Percentiles rank a stretch among this genome's conserved stretches.
Evolutionary conservation across 1,284 basidiomycete species (phyloP).

Genomic region (Rhodotorula sp.): DNA sequence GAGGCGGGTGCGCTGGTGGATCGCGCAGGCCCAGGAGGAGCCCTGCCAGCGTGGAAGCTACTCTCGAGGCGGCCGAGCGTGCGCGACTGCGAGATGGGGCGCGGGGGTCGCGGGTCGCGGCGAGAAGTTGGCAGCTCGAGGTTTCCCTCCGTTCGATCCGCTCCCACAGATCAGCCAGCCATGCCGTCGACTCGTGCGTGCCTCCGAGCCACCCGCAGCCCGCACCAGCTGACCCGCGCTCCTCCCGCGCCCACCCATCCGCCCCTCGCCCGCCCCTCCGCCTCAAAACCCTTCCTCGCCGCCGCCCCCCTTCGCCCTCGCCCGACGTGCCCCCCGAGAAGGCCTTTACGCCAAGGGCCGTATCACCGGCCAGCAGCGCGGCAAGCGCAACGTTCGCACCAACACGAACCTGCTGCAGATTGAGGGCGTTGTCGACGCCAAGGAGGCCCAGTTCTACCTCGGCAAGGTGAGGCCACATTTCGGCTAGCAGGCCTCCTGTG

Average conservation of each 20-base stretch:
- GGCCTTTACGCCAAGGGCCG: slow-evolving; percentile 90
- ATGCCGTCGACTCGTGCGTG: slow-evolving; percentile 35
- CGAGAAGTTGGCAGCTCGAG: background rate
- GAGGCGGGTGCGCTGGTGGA: too few relatives aligned
- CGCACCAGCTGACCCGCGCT: background rate
- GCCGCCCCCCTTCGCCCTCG: background rate
- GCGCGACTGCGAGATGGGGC: background rate
- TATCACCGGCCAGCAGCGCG: slow-evolving; percentile 96
- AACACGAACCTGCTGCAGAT: slow-evolving; percentile 96
- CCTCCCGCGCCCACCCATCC: background rate
- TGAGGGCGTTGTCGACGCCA: slow-evolving; percentile 90
- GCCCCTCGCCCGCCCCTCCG: background rate
- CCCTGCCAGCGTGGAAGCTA: too few relatives aligned
- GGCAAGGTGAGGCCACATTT: slow-evolving; percentile 74
- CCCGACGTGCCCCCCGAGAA: background rate
- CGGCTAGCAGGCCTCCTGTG: too few relatives aligned
- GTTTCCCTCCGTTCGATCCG: background rate
- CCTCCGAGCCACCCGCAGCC: background rate
- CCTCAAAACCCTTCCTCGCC: background rate
- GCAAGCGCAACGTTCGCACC: slow-evolving; percentile 92
- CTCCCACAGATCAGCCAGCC: slow-evolving; percentile 11
- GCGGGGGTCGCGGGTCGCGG: background rate
- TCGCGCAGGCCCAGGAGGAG: too few relatives aligned
- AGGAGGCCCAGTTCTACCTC: slow-evolving; percentile 95
- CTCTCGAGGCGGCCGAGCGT: too few relatives aligned